These are phyloP conservation scores for Eucalyptus sp. DNA, from an alignment of 345 rosid species.

Conservation along the genomic window DNA sequence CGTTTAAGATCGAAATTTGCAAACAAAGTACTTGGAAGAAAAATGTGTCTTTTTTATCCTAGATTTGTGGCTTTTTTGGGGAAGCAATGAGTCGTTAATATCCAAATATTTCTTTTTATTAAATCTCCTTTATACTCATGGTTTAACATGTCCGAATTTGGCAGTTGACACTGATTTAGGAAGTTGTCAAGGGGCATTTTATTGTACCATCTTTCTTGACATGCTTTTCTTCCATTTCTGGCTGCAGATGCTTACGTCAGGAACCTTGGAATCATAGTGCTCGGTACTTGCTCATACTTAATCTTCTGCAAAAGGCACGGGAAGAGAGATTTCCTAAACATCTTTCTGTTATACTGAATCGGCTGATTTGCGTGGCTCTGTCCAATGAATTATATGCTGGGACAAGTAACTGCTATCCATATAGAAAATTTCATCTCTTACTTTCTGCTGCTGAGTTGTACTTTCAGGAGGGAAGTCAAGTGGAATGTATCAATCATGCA, in stretches of 20 bases:
- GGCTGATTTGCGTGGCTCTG: conserved; percentile 44
- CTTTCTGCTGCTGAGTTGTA: conserved; percentile 78
- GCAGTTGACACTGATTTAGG: not conserved
- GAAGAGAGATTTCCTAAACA: conserved; percentile 77
- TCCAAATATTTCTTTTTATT: not conserved
- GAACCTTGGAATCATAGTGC: conserved; percentile 75
- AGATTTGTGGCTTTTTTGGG: not conserved
- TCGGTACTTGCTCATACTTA: conserved; percentile 66
- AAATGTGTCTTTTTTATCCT: not conserved
- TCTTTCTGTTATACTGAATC: conserved; percentile 35
- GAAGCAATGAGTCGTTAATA: not conserved
- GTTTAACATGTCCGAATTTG: not conserved
- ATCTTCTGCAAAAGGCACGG: conserved; percentile 74
- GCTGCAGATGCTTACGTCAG: conserved; percentile 53
- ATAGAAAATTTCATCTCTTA: conserved; percentile 75
- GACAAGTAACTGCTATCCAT: conserved; percentile 16
- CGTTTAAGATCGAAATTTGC: not conserved
- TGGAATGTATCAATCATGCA: conserved; percentile 34
- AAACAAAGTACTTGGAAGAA: not conserved
- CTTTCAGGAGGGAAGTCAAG: conserved; percentile 45
- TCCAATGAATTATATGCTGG: conserved; percentile 33
- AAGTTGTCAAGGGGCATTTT: not conserved
- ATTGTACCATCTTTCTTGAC: too few relatives aligned
- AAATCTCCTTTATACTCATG: not conserved
- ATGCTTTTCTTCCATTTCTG: not conserved